phyloP scores from a whole-genome alignment of 345 rosid genomes.

The Euclidium syriacum region DNA sequence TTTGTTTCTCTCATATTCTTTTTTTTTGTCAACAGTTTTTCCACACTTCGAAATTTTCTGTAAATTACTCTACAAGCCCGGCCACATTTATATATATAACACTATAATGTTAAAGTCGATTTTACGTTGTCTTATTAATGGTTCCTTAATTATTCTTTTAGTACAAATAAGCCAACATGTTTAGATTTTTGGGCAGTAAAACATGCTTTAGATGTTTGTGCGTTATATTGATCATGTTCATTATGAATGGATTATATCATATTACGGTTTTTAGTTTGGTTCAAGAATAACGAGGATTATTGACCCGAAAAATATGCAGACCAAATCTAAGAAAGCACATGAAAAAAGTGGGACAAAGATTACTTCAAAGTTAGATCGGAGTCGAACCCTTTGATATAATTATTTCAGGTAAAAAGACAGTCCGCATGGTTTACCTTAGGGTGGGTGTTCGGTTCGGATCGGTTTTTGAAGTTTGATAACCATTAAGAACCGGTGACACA shows the following conservation, averaged over 20 bases:
- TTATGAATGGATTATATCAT: neutral
- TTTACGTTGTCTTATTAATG: neutral
- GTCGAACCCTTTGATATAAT: neutral
- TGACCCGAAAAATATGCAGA: slow-evolving; percentile 11
- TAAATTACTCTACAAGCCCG: neutral
- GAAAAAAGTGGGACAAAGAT: slow-evolving; percentile 4
- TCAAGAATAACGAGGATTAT: slow-evolving; percentile 3
- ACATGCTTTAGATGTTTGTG: neutral
- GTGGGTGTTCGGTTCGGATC: no score
- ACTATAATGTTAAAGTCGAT: neutral
- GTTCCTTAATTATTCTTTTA: neutral
- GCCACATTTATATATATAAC: neutral
- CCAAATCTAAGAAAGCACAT: slow-evolving; percentile 21
- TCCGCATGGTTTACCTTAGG: neutral
- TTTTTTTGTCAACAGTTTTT: no score
- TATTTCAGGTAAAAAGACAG: neutral
- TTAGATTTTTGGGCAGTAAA: neutral
- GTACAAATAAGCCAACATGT: neutral
- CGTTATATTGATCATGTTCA: neutral
- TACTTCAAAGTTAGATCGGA: neutral
- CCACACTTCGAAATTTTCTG: neutral
- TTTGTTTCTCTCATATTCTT: neutral
- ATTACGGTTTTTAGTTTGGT: neutral
- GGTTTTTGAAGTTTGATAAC: no score
- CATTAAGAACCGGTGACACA: no score